Base-by-base conservation (phyloP, 306 rosid species). In the Trichosanthes cucumerina region DNA sequence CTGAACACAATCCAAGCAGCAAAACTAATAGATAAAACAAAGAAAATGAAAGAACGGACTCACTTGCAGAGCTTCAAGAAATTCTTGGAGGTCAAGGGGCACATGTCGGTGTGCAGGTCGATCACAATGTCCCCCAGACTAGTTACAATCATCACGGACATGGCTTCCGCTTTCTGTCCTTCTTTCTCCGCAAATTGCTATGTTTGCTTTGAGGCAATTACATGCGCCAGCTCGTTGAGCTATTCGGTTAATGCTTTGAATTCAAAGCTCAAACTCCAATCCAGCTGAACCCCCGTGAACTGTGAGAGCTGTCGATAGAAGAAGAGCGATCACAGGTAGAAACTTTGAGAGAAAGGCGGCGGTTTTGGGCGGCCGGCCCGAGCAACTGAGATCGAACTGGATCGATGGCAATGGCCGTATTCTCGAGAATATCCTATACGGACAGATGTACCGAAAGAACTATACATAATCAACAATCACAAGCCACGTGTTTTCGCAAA, bases 31-130 rank as follows among this genome's bases (percentile, higher is more conserved):
- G 31, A 13, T 49, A 64, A 11, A 28, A 63, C 70, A 36, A 18
- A 23, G 31, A 7, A 43, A 19, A 41, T 15, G 46, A 50, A 59
- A 5, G 15, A 76, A 63, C 23, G 1, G 46, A 82, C 90, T 81
- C 0, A 92, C 97, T 88, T 92, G 93, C 97, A 92, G 47, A 95
- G 96, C 89, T 95, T 95, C 82, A 95, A 60, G 93, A 95, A 95
- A 79, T 92, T 95, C 76, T 95, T 95, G 85, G 87, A 77, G 78
- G 98, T 92, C 80, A 92, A 73, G 74, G 98, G 97, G 83, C 98
- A 95, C 74, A 84, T 87, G 24, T 86, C 90, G 2, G 93, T 62
- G 85, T 81, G 83, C 84, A 95, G 85, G 85, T 95, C 98, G 47
- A 95, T 77, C 9, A 95, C 97, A 44, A 92, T 49, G 80, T 95